Evolutionary conservation across 345 rosid genomes (phyloP), one percentile per base, ranked within the genome.

Genomic region (Lepidium aucheri): DNA sequence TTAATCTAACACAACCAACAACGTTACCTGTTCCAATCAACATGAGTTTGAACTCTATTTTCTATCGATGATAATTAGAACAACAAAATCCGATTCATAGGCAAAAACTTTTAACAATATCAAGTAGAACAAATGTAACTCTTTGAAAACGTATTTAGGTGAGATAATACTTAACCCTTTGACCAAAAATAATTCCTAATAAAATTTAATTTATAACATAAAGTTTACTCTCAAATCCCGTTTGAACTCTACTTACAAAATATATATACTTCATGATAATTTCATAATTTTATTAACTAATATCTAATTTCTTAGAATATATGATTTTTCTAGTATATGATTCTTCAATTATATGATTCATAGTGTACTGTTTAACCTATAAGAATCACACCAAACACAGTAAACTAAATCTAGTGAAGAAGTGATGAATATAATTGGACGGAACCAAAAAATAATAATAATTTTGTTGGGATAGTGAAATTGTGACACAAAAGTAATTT

Each of bases 401-500:
- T 7, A 18, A 15, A 12, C 53, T 40, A 45, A 16, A 14, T 8
- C 9, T 49, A 50, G 60, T 32, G 32, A 28, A 41, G 30, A 33
- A 15, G 39, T 53, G 33, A 33, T 63, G 20, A 55, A 5, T 28
- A 28, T 14, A 30, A 38, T 24, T 63, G 44, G 69, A 38, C 69
- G 59, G 61, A 46, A 62, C 18, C 14, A 64, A 26, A 18, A 35
- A 53, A 54, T 53, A 44, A 28, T 53, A 28, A 6, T 50, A 49
- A 49, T 39, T 63, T 55, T 57, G 44, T 46, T 63, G 59, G 57
- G 49, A 7, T 46, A 18, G 63, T 71, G 65, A 54, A 70, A 49
- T 47, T 18, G 65, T 64, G 76, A 72, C 76, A 64, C 65, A 34
- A 64, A 71, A 72, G 64, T 22, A 64, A 47, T 15, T 33, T 55